phyloP scores from a whole-genome alignment of 257 asterid species.

The Osmanthus fragrans region DNA sequence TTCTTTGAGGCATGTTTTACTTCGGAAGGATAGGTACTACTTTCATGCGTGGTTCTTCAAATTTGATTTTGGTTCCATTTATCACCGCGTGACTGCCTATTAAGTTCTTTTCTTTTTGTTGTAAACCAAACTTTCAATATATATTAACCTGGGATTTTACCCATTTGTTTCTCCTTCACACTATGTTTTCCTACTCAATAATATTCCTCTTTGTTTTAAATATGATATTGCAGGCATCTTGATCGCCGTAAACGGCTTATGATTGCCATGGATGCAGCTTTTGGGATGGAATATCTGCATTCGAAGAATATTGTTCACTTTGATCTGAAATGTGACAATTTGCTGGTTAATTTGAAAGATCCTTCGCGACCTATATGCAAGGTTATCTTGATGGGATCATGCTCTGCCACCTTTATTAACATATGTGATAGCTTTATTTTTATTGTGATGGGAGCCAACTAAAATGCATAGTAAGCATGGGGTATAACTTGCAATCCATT shows the following conservation, averaged over 20 bases:
- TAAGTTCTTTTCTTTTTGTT: background rate
- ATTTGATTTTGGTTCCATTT: background rate
- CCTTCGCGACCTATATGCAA: conserved; percentile 93
- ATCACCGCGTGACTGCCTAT: background rate
- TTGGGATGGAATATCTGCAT: conserved; percentile 96
- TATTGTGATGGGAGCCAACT: background rate
- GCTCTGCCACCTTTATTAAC: background rate
- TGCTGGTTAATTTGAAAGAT: conserved; percentile 84
- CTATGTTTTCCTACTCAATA: background rate
- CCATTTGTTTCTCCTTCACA: background rate
- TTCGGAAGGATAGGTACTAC: conserved; percentile 62
- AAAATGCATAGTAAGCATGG: background rate
- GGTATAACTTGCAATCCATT: conserved; percentile 9
- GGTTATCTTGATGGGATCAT: conserved; percentile 35
- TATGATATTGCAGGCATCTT: conserved; percentile 58
- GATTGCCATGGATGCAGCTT: conserved; percentile 95
- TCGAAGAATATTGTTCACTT: conserved; percentile 91
- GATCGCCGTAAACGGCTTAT: conserved; percentile 79
- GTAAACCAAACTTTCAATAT: background rate
- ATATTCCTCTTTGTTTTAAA: conserved; percentile 11
- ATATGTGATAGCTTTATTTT: background rate
- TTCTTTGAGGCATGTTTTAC: conserved; percentile 65
- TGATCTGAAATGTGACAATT: conserved; percentile 91
- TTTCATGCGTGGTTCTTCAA: conserved; percentile 6
- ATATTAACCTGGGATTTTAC: background rate